These are phyloP conservation scores for Tolypocladium album DNA, from an alignment of 2,329 filamentous ascomycete species.

Conservation along the genomic window DNA sequence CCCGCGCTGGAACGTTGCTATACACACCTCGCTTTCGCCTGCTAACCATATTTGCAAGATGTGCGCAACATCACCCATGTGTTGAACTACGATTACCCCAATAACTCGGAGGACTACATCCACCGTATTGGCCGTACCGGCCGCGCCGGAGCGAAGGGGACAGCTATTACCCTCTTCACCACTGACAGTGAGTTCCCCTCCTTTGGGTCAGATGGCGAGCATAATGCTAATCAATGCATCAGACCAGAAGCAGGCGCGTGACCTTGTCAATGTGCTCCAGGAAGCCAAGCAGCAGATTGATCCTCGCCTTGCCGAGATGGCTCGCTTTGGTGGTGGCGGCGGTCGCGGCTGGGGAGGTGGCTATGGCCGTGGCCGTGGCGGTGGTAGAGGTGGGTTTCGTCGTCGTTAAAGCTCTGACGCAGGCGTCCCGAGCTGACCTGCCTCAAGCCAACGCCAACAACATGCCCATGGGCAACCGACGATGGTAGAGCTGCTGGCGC, in stretches of 20 bases:
- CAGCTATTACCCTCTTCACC: constrained; percentile 96
- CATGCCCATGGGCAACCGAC: constrained; percentile 36
- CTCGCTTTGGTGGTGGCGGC: constrained; percentile 74
- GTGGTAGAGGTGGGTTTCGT: constrained; percentile 37
- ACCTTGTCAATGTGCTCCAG: constrained; percentile 82
- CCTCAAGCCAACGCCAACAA: constrained; percentile 37
- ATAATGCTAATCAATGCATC: background rate
- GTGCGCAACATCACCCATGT: constrained; percentile 99
- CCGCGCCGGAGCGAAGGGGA: constrained; percentile 87
- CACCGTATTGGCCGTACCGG: constrained; percentile 95
- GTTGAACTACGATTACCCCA: constrained; percentile 99
- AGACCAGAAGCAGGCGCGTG: constrained; percentile 93
- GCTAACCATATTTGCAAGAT: constrained; percentile 78
- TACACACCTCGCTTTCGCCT: constrained; percentile 40
- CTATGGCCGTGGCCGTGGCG: constrained; percentile 53
- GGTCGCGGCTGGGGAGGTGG: constrained; percentile 64
- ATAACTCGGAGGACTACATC: constrained; percentile 98
- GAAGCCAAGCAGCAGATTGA: constrained; percentile 99
- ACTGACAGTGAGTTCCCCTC: constrained; percentile 79
- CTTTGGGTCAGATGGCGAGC: background rate
- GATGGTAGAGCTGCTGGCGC: constrained; percentile 30
- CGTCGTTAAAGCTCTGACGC: constrained; percentile 12
- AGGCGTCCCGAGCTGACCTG: constrained; percentile 6
- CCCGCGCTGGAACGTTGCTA: constrained; percentile 53
- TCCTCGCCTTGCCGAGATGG: constrained; percentile 91